phyloP scores from a whole-genome alignment of 306 rosid genomes.

The Lathyrus aphaca region DNA sequence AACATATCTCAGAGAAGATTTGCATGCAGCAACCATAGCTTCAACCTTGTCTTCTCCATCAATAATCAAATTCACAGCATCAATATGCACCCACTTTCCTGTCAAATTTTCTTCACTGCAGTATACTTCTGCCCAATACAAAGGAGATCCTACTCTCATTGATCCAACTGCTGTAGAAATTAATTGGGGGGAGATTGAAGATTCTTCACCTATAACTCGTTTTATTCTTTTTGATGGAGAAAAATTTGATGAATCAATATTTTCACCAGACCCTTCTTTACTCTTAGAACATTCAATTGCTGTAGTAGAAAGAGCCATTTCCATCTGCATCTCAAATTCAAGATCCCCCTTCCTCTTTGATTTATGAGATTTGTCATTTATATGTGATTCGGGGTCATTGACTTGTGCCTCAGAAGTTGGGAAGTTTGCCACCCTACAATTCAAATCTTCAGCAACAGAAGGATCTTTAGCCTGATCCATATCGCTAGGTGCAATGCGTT shows the following conservation, averaged over 20 bases:
- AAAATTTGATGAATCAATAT: conserved; percentile 39
- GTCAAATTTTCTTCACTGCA: conserved; percentile 86
- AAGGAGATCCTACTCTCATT: conserved; percentile 77
- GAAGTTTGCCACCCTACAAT: conserved; percentile 35
- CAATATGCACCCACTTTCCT: conserved; percentile 96
- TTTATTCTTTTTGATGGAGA: conserved; percentile 57
- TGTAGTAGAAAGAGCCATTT: conserved; percentile 86
- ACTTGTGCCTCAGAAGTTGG: conserved; percentile 46
- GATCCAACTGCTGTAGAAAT: conserved; percentile 87
- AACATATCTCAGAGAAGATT: conserved; percentile 82
- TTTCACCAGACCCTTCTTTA: conserved; percentile 43
- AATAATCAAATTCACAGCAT: conserved; percentile 77
- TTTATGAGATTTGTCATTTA: conserved; percentile 43
- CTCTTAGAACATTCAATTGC: conserved; percentile 46
- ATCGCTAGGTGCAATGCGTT: conserved; percentile 35
- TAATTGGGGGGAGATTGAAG: conserved; percentile 53
- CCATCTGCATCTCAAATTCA: conserved; percentile 91
- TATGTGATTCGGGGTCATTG: conserved; percentile 40
- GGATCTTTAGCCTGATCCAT: conserved; percentile 41
- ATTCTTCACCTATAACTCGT: conserved; percentile 54
- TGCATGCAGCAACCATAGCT: conserved; percentile 84
- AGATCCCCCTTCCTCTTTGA: conserved; percentile 84
- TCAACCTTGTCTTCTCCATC: conserved; percentile 91
- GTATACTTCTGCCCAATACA: conserved; percentile 94
- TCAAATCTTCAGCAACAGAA: conserved; percentile 40